Evolutionary conservation across 768 basidiomycete genomes (phyloP).

Genomic region (Auricularia sp.): DNA sequence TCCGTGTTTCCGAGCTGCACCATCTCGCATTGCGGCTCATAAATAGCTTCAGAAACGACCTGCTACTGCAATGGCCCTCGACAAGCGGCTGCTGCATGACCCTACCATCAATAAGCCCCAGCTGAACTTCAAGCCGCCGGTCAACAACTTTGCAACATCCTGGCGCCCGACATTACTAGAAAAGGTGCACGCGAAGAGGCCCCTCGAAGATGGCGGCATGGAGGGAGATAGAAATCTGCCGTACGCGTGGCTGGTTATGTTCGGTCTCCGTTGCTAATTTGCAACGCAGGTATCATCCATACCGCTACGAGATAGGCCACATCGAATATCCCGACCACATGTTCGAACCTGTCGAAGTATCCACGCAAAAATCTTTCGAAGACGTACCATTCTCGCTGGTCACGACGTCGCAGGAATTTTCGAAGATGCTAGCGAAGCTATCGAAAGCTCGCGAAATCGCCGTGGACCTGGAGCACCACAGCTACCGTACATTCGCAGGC

Average conservation of each 20-base stretch:
- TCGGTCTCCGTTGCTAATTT: not conserved
- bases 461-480: constrained; percentile 91
- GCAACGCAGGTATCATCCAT: constrained; percentile 47
- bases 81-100: constrained; percentile 7
- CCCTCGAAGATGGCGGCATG: constrained; percentile 17
- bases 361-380: constrained; percentile 42
- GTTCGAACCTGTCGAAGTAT: constrained; percentile 47
- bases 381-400: constrained; percentile 65
- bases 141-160: constrained; percentile 44
- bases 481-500: constrained; percentile 71
- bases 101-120: constrained; percentile 62
- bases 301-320: constrained; percentile 76
- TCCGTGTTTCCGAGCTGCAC: constrained; percentile 16
- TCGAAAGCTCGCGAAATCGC: constrained; percentile 67
- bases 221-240: constrained; percentile 15
- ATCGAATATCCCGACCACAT: constrained; percentile 60
- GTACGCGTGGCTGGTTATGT: not conserved
- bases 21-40: not conserved
- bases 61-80: not conserved
- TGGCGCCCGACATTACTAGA: constrained; percentile 64
- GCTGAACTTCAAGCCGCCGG: constrained; percentile 48
- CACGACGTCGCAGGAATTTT: constrained; percentile 43
- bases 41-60: constrained; percentile 1
- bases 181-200: constrained; percentile 59
- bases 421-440: constrained; percentile 59